Conservation (phyloP, 805 yeast genomes). For the Barnettozyma siamensis region DNA sequence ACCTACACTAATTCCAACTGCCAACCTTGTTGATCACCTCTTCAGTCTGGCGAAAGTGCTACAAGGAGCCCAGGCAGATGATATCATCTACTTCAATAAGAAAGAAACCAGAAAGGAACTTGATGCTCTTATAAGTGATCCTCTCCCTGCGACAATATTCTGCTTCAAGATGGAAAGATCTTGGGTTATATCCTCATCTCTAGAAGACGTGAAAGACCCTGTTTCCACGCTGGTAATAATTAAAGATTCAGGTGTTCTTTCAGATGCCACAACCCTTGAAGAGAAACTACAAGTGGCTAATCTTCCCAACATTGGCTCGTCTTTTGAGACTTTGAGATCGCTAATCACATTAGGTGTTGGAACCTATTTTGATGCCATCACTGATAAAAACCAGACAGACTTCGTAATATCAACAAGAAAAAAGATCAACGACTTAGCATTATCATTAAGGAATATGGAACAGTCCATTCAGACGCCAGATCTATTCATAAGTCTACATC, state of each 20-base stretch:
- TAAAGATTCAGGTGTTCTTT: conserved; percentile 35
- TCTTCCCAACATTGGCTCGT: conserved; percentile 27
- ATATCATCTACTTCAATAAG: conserved; percentile 24
- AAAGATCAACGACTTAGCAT: conserved; percentile 61
- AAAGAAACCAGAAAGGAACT: conserved; percentile 11
- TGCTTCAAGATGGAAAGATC: conserved; percentile 14
- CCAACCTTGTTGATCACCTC: conserved; percentile 21
- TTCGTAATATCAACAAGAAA: conserved; percentile 45
- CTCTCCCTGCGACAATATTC: conserved; percentile 23
- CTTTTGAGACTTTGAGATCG: conserved; percentile 49
- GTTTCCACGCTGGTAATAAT: conserved; percentile 34
- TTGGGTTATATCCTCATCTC: conserved; percentile 14
- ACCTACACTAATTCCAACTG: conserved; percentile 3
- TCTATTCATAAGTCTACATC: conserved; percentile 46
- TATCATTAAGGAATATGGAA: conserved; percentile 62
- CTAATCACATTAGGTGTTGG: conserved; percentile 59
- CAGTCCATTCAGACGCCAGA: conserved; percentile 67
- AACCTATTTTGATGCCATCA: conserved; percentile 59
- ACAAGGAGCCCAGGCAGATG: conserved; percentile 25
- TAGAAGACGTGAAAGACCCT: conserved; percentile 9
- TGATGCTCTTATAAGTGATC: conserved; percentile 16
- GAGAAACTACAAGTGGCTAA: conserved; percentile 31
- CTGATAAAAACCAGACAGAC: conserved; percentile 25
- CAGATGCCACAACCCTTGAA: conserved; percentile 20
- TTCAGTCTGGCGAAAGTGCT: conserved; percentile 26